These are phyloP conservation scores for Sporisorium graminicola DNA, from an alignment of 1,284 basidiomycete species.

Conservation along the genomic window DNA sequence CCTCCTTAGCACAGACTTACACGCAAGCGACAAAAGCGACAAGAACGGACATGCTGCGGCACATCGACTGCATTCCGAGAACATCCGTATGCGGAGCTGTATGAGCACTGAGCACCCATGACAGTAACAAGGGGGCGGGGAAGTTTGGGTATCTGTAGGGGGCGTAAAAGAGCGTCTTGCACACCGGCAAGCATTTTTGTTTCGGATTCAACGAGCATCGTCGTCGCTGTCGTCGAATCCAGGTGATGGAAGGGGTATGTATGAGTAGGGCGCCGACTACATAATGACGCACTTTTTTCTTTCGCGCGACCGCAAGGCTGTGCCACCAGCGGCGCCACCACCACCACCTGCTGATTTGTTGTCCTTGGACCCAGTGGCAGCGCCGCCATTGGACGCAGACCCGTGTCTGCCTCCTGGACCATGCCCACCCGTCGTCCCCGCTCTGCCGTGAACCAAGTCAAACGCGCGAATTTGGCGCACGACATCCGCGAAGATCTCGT, in stretches of 20 bases:
- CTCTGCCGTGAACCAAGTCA: constrained; percentile 26
- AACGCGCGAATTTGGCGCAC: constrained; percentile 60
- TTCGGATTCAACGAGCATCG: not conserved
- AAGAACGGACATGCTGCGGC: not conserved
- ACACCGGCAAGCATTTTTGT: constrained; percentile 12
- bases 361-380: too few species aligned
- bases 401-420: constrained; percentile 8
- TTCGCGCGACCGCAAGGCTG: constrained; percentile 8
- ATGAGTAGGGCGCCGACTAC: constrained; percentile 21
- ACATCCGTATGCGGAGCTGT: not conserved
- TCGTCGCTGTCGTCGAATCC: not conserved
- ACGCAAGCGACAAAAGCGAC: not conserved
- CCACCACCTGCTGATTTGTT: constrained; percentile 9
- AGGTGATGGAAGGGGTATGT: constrained; percentile 6
- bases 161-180: not conserved
- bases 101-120: not conserved
- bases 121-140: not conserved
- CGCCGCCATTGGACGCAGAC: constrained; percentile 4
- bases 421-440: constrained; percentile 1
- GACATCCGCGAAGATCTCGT: constrained; percentile 62
- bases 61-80: not conserved
- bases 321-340: constrained; percentile 25
- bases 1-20: not conserved
- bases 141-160: constrained; percentile 26
- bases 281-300: constrained; percentile 59